phyloP scores from a whole-genome alignment of 495 filamentous ascomycete species.

The Talaromyces ruber region DNA sequence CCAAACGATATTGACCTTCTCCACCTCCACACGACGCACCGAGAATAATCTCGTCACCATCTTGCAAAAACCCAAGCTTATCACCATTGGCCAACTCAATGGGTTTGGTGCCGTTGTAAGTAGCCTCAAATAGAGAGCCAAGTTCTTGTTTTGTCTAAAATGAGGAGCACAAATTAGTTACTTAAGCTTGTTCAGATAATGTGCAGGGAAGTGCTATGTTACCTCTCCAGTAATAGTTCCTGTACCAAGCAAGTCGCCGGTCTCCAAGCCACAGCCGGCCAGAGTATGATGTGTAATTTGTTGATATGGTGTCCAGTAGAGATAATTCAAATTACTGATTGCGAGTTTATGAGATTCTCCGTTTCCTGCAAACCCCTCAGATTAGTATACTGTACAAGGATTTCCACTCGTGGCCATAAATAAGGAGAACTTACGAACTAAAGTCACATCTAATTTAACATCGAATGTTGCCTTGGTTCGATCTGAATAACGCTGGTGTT shows the following conservation, averaged over 20 bases:
- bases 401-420: not conserved
- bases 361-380: conserved; percentile 7
- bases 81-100: not conserved
- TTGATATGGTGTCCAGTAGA: conserved; percentile 20
- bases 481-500: not conserved
- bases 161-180: not conserved
- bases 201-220: not conserved
- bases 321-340: conserved; percentile 14
- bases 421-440: conserved; percentile 14
- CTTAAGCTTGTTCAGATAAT: not conserved
- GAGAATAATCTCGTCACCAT: conserved; percentile 19
- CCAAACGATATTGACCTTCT: conserved; percentile 9
- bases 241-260: conserved; percentile 19
- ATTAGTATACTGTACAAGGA: not conserved
- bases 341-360: conserved; percentile 13
- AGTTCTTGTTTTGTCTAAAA: conserved; percentile 8
- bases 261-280: conserved; percentile 13
- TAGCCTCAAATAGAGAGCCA: conserved; percentile 15
- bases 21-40: conserved; percentile 15
- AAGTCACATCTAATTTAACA: conserved; percentile 11
- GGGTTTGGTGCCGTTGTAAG: not conserved
- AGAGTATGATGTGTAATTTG: conserved; percentile 14
- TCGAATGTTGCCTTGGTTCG: conserved; percentile 11
- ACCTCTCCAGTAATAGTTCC: conserved; percentile 17
- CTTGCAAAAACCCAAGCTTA: conserved; percentile 11